phyloP scores from a whole-genome alignment of 495 filamentous ascomycete species.

The Hyaloscypha bicolor region DNA sequence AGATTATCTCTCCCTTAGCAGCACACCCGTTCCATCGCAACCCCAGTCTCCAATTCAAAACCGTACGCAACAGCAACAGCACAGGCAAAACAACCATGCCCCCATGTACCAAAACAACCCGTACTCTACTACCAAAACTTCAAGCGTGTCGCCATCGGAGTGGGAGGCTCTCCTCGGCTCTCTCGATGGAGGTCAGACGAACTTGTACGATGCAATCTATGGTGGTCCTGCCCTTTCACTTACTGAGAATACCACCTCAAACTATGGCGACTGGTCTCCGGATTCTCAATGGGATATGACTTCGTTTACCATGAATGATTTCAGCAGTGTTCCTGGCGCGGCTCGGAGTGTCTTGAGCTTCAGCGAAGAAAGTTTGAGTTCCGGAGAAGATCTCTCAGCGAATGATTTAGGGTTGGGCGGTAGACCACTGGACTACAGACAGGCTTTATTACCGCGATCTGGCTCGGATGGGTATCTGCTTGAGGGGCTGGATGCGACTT shows the following conservation, averaged over 20 bases:
- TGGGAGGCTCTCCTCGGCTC: conserved; percentile 80
- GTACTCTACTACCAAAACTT: conserved; percentile 18
- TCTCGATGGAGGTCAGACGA: conserved; percentile 76
- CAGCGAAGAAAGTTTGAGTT: conserved; percentile 74
- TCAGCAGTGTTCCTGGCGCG: conserved; percentile 39
- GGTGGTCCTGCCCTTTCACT: conserved; percentile 60
- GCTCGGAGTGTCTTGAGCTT: conserved; percentile 74
- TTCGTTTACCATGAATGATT: conserved; percentile 49
- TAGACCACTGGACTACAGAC: conserved; percentile 14
- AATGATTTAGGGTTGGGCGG: conserved; percentile 31
- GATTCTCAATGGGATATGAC: conserved; percentile 56
- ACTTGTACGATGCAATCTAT: conserved; percentile 84
- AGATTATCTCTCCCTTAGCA: conserved; percentile 54
- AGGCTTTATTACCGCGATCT: conserved; percentile 30
- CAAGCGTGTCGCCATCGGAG: conserved; percentile 60
- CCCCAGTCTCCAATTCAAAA: conserved; percentile 31
- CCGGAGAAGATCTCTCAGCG: conserved; percentile 45
- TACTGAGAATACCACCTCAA: conserved; percentile 38
- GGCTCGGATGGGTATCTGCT: conserved; percentile 39
- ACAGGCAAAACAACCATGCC: conserved; percentile 8
- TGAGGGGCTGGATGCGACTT: conserved; percentile 43
- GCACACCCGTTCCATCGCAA: conserved; percentile 33
- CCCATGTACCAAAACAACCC: conserved; percentile 12
- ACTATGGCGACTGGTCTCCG: conserved; percentile 50
- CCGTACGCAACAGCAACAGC: conserved; percentile 13